These are phyloP conservation scores for Lachnum nothofagi DNA, from an alignment of 2,329 filamentous ascomycete genomes.

Conservation along the genomic window DNA sequence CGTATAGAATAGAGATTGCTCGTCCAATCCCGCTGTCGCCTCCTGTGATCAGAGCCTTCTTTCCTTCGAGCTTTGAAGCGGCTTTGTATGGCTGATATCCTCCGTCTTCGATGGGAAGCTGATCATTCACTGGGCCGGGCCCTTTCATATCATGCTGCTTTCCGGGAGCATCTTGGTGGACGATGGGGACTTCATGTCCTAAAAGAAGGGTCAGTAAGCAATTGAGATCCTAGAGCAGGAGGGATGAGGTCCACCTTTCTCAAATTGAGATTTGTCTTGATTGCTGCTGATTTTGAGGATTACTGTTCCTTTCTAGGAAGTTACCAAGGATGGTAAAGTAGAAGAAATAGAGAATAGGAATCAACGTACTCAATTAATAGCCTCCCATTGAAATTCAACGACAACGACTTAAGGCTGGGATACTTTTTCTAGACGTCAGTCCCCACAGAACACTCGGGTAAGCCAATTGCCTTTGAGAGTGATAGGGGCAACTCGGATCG, in stretches of 20 bases:
- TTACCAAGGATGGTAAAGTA: too few species aligned
- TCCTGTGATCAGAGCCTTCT: slow-evolving; percentile 74
- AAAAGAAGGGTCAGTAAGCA: background rate
- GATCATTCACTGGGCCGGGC: slow-evolving; percentile 55
- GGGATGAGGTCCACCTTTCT: slow-evolving; percentile 26
- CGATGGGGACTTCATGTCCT: slow-evolving; percentile 48
- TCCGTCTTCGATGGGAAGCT: slow-evolving; percentile 63
- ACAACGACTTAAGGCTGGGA: too few species aligned
- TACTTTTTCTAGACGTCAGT: too few species aligned
- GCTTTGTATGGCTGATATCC: slow-evolving; percentile 67
- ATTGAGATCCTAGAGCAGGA: background rate
- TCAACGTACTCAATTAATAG: too few species aligned
- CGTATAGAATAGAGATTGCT: slow-evolving; percentile 69
- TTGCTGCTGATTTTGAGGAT: background rate
- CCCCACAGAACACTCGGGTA: too few species aligned
- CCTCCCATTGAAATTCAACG: too few species aligned
- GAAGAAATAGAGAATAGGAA: too few species aligned
- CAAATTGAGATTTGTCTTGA: slow-evolving; percentile 30
- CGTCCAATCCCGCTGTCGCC: slow-evolving; percentile 77
- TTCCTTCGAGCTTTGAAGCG: slow-evolving; percentile 69
- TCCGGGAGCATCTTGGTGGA: slow-evolving; percentile 49
- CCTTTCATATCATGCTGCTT: slow-evolving; percentile 48
- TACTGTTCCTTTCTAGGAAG: background rate
- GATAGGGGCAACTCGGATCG: too few species aligned
- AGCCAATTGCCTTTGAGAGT: too few species aligned